A percentile compares a stretch with the other conserved stretches of the same genome.
phyloP scores from a whole-genome alignment of 2,329 filamentous ascomycete species.

The Sporothrix humicola region DNA sequence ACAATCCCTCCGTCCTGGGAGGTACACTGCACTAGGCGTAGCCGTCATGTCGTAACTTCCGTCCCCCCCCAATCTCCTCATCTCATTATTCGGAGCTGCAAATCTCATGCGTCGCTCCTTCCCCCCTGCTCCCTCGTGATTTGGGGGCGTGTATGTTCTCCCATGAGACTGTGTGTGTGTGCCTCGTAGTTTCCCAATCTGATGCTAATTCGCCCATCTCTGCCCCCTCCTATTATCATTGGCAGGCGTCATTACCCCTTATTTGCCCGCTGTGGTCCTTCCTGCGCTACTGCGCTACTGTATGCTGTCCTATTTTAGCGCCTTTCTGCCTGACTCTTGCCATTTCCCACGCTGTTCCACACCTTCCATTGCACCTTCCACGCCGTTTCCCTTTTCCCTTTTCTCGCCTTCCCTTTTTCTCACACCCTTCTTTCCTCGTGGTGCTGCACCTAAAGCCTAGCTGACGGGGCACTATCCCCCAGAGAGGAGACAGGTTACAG shows the following conservation, averaged over 20 bases:
- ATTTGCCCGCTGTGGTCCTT: conserved; percentile 22
- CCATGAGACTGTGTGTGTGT: background rate
- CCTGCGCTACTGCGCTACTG: conserved; percentile 27
- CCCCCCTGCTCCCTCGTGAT: conserved; percentile 22
- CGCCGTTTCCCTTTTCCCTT: background rate
- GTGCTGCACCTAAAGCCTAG: background rate
- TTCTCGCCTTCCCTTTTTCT: too few species aligned
- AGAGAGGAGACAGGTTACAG: conserved; percentile 32
- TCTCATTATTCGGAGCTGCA: conserved; percentile 16
- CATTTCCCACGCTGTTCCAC: background rate
- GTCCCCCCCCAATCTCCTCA: conserved; percentile 8
- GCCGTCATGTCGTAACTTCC: conserved; percentile 11
- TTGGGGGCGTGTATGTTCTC: conserved; percentile 7
- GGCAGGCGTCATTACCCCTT: conserved; percentile 23
- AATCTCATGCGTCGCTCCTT: conserved; percentile 26
- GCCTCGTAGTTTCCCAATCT: conserved; percentile 21
- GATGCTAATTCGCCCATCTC: background rate
- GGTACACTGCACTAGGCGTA: background rate
- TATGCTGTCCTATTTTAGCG: conserved; percentile 33
- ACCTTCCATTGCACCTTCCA: conserved; percentile 19
- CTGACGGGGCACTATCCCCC: conserved; percentile 22
- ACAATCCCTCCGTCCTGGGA: background rate
- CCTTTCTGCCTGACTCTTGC: conserved; percentile 14
- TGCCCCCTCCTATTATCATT: background rate
- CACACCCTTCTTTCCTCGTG: background rate